phyloP scores from a whole-genome alignment of 2,329 filamentous ascomycete genomes.

The Teratosphaeria pseudoeucalypti region DNA sequence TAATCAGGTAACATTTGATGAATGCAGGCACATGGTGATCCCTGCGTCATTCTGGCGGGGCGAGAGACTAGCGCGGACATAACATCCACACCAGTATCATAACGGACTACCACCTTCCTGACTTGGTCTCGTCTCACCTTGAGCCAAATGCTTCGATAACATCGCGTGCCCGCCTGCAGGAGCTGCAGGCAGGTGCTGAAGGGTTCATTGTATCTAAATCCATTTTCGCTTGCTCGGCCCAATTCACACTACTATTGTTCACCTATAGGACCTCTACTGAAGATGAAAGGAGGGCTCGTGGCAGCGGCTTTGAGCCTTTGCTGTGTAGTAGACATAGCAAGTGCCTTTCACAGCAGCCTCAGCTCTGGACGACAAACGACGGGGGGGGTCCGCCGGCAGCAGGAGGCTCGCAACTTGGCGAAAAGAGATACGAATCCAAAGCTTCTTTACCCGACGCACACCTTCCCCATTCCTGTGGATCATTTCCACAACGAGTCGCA shows the following conservation, averaged over 20 bases:
- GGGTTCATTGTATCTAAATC: background rate
- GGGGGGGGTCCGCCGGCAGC: background rate
- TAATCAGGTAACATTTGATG: background rate
- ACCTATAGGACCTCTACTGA: background rate
- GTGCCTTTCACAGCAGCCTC: background rate
- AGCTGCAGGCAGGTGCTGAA: background rate
- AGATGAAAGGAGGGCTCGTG: background rate
- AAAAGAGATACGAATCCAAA: slow-evolving; percentile 20
- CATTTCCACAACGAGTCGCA: slow-evolving; percentile 72
- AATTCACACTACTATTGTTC: background rate
- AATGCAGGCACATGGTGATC: background rate
- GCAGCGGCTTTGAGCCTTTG: background rate
- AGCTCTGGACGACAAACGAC: background rate
- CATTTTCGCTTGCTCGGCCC: background rate
- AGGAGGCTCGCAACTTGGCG: background rate
- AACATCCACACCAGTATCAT: background rate
- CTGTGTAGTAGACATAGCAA: background rate
- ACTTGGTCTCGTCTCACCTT: background rate
- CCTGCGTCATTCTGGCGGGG: background rate
- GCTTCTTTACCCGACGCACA: slow-evolving; percentile 38
- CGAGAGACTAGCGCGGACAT: background rate
- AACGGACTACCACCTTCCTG: background rate
- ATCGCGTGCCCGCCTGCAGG: background rate
- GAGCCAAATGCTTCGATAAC: background rate
- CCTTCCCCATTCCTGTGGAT: slow-evolving; percentile 49